Base-by-base conservation (phyloP, 2,329 filamentous ascomycete genomes). In the Colletotrichum caudatum region DNA sequence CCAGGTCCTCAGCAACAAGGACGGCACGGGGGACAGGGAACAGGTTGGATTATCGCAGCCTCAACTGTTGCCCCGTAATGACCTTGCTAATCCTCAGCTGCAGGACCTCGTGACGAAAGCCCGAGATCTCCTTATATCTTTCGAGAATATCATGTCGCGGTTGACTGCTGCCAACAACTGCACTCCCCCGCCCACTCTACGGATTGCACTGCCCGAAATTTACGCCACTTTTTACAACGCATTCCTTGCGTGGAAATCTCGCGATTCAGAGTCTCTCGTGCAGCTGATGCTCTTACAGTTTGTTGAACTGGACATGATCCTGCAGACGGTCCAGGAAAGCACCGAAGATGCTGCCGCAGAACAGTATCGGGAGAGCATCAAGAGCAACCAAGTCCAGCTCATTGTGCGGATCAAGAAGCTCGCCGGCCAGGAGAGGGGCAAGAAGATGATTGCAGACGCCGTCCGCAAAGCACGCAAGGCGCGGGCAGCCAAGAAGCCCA, bases 251-350 rank as follows among this genome's bases (percentile, higher is more conserved):
- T 96, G 93, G 93, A 94, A 95, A 80, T 91, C 93, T 1, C 89
- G 93, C 64, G 93, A 95, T 78, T 93, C 92, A 0, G 91, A 91
- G 65, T 91, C 93, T 0, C 84, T 96, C 5, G 90, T 95, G 64
- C 92, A 95, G 76, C 91, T 94, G 66, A 95, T 96, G 93, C 86
- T 95, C n/a, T 88, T 93, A 77, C 93, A 94, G 74, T 95, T 95
- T 79, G 92, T 95, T 23, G 93, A 94, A 78, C 87, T 96, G 2
- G 93, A 96, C 77, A 91, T 91, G 46, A 95, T 95, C 59, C 93
- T 93, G 86, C 92, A 94, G 78, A 93, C 92, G 3, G 92, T 96
- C 78, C 94, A 94, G 79, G 91, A 94, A 76, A 91, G 91, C 64
- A 93, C 90, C 0, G 90, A 93, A 59, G 90, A 92, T 50, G 89